A percentile compares a stretch with the other conserved stretches of the same genome.
Conservation (phyloP, 768 basidiomycete genomes). For the Suillus plorans region DNA sequence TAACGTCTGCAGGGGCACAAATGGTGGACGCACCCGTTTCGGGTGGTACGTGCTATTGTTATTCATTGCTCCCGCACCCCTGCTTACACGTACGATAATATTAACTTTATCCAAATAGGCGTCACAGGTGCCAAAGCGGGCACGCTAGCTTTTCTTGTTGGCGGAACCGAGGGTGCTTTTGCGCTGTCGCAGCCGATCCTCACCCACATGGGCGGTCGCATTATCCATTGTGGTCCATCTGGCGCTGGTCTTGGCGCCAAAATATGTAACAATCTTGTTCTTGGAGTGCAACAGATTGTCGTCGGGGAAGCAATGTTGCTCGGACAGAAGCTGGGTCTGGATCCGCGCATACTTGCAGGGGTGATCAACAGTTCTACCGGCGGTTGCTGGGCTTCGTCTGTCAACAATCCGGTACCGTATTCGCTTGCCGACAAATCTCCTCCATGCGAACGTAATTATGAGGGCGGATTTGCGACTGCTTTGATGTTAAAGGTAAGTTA, state of each 20-base stretch:
- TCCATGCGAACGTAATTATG: constrained; percentile 80
- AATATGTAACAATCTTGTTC: constrained; percentile 84
- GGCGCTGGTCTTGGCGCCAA: constrained; percentile 85
- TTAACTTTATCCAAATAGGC: constrained; percentile 40
- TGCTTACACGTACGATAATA: constrained; percentile 4
- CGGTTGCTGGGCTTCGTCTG: constrained; percentile 77
- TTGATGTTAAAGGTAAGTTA: constrained; percentile 76
- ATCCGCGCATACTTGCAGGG: constrained; percentile 71
- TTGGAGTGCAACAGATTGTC: constrained; percentile 80
- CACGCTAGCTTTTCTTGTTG: constrained; percentile 89
- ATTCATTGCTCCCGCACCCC: constrained; percentile 1
- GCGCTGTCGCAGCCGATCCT: constrained; percentile 57
- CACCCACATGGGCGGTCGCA: constrained; percentile 73
- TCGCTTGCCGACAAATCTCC: constrained; percentile 71
- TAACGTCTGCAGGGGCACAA: constrained; percentile 54
- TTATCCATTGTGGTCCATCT: constrained; percentile 81
- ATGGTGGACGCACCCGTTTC: constrained; percentile 96
- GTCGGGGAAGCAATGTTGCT: constrained; percentile 90
- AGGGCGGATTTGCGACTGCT: constrained; percentile 81
- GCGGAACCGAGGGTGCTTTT: constrained; percentile 65
- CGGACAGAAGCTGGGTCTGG: constrained; percentile 77
- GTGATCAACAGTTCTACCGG: constrained; percentile 88
- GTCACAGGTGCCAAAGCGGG: constrained; percentile 86
- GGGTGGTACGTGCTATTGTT: constrained; percentile 60
- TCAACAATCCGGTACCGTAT: constrained; percentile 85